Evolutionary conservation across 148 eudicot genomes (phyloP).

Genomic region (Bassia scoparia): DNA sequence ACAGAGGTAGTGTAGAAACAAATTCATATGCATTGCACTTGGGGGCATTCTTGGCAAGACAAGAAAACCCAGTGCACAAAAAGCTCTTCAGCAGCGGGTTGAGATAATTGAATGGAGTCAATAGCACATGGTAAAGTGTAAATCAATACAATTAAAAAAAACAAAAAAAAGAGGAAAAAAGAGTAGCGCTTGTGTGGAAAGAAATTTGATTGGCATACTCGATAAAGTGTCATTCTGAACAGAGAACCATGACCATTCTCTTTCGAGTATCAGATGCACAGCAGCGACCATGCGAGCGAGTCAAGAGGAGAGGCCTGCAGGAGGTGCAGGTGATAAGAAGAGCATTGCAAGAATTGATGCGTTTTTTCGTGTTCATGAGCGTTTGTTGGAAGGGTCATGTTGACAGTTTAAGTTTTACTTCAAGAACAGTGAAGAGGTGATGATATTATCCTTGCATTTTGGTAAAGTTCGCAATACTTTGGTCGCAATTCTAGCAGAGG

Average conservation of each 20-base stretch:
- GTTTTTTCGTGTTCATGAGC: conserved; percentile 1
- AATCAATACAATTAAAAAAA: too few relatives aligned
- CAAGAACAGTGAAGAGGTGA: conserved; percentile 23
- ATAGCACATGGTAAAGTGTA: too few relatives aligned
- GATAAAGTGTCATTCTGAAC: too few relatives aligned
- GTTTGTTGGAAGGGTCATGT: neutral
- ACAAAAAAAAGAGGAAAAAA: too few relatives aligned
- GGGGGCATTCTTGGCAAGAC: too few relatives aligned
- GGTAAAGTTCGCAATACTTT: conserved; percentile 1
- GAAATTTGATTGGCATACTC: too few relatives aligned
- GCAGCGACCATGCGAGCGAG: conserved; percentile 95
- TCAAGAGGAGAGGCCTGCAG: conserved; percentile 84
- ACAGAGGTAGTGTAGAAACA: too few relatives aligned
- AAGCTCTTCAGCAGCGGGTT: too few relatives aligned
- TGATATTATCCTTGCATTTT: conserved; percentile 18
- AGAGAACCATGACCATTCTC: conserved; percentile 91
- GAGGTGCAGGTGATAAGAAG: conserved; percentile 47
- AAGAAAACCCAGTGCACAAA: too few relatives aligned
- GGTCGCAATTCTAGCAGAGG: conserved; percentile 7
- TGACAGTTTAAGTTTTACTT: conserved; percentile 20
- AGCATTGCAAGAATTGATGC: conserved; percentile 29
- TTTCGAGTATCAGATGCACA: conserved; percentile 92
- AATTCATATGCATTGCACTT: too few relatives aligned
- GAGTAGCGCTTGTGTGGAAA: too few relatives aligned
- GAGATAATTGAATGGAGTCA: too few relatives aligned